Evolutionary conservation across 176 grass and related monocot genomes (phyloP), one percentile per base, ranked within the genome.

Genomic region (Tuctoria greenei): DNA sequence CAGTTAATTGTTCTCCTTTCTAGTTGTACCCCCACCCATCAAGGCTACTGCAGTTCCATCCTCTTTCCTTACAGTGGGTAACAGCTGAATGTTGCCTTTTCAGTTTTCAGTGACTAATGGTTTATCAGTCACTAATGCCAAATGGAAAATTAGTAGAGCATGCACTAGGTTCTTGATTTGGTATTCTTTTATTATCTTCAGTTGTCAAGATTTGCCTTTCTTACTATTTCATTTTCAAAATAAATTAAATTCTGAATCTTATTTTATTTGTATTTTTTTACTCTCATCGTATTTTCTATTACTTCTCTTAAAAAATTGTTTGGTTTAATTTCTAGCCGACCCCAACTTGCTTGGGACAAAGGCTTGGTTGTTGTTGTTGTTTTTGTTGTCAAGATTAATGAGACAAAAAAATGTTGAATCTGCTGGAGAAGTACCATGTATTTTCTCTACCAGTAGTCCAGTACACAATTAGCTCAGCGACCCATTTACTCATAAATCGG

Each of bases 331-430:
- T n/a, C n/a, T n/a, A n/a, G n/a, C n/a, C n/a, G n/a, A n/a, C n/a
- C n/a, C n/a, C n/a, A n/a, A n/a, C n/a, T n/a, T n/a, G n/a, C n/a
- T n/a, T n/a, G n/a, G n/a, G n/a, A n/a, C n/a, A n/a, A n/a, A n/a
- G n/a, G n/a, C n/a, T n/a, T n/a, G n/a, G n/a, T n/a, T n/a, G n/a
- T n/a, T n/a, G n/a, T n/a, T n/a, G n/a, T n/a, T n/a, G n/a, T n/a
- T n/a, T n/a, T n/a, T n/a, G n/a, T n/a, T n/a, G 10, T 39, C 21
- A 76, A 59, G 52, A 68, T 39, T 76, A 55, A 12, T 23, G 9
- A n/a, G 17, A 54, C 15, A 24, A 45, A 69, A 50, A 50, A 65
- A 45, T 67, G 25, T 83, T 38, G 40, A 69, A 65, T 83, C 6
- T 69, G 41, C 27, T 12, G 43, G 40, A 40, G 67, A 68, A 69